These are phyloP conservation scores for Paratinospora sagittata DNA, from an alignment of 164 flowering plant genomes.

Conservation along the genomic window DNA sequence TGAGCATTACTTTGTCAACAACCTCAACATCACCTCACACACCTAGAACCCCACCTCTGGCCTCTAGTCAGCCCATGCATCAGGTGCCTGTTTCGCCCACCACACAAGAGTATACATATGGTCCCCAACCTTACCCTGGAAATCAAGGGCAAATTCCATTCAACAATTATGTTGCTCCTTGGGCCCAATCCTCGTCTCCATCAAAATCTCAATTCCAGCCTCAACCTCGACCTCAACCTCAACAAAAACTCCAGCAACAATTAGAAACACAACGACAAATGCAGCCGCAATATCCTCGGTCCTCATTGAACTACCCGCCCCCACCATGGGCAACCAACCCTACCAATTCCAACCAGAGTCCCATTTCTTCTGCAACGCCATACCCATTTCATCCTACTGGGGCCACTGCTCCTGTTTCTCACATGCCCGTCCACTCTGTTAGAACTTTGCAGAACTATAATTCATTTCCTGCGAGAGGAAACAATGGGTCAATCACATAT, in stretches of 20 bases:
- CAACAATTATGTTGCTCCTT: conserved; percentile 71
- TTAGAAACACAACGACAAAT: background rate
- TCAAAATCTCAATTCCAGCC: conserved; percentile 13
- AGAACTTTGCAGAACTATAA: conserved; percentile 38
- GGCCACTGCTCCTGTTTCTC: conserved; percentile 19
- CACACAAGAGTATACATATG: conserved; percentile 23
- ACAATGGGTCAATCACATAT: conserved; percentile 16
- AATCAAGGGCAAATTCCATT: conserved; percentile 33
- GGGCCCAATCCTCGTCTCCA: conserved; percentile 55
- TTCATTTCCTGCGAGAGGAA: conserved; percentile 36
- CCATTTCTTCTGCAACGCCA: conserved; percentile 15
- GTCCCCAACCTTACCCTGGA: conserved; percentile 29
- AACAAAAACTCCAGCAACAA: conserved; percentile 13
- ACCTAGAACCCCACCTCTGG: conserved; percentile 33
- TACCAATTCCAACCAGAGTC: conserved; percentile 34
- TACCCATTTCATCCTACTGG: conserved; percentile 21
- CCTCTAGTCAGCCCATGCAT: conserved; percentile 26
- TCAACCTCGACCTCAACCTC: conserved; percentile 15
- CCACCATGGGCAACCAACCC: conserved; percentile 88
- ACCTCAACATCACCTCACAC: conserved; percentile 34
- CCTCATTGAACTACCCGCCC: conserved; percentile 55
- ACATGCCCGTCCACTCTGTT: conserved; percentile 20
- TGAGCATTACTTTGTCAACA: conserved; percentile 69
- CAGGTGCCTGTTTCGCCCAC: conserved; percentile 36
- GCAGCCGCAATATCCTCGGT: conserved; percentile 27